These are phyloP conservation scores for Yamadazyma akitaensis DNA, from an alignment of 805 yeast genomes.

Conservation along the genomic window DNA sequence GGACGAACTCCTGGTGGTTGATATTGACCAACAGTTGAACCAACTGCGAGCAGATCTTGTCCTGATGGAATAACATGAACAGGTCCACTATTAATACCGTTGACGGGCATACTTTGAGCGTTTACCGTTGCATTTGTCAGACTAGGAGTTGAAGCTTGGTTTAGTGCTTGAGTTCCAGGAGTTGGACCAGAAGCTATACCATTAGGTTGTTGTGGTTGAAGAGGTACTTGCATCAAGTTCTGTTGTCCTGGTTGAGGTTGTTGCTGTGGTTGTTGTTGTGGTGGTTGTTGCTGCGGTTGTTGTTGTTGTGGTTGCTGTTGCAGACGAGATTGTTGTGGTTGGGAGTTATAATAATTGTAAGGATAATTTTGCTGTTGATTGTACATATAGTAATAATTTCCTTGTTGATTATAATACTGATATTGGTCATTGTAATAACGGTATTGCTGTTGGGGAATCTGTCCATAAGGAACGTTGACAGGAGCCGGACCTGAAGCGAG, in stretches of 20 bases:
- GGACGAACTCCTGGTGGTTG: constrained; percentile 52
- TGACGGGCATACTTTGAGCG: not conserved
- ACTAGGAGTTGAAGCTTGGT: not conserved
- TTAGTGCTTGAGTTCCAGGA: not conserved
- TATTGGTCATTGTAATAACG: constrained; percentile 18
- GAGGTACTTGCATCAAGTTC: constrained; percentile 1
- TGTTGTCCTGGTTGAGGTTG: constrained; percentile 2
- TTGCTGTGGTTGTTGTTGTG: not conserved
- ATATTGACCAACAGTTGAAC: constrained; percentile 36
- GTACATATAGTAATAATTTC: constrained; percentile 14
- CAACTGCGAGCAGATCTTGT: not conserved
- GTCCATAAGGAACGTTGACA: constrained; percentile 1
- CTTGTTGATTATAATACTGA: constrained; percentile 14
- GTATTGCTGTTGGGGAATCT: constrained; percentile 10
- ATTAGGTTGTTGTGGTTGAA: not conserved
- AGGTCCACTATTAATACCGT: not conserved
- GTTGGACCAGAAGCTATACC: not conserved
- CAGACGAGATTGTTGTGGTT: constrained; percentile 1
- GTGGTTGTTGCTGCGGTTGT: constrained; percentile 15
- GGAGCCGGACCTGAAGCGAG: not conserved
- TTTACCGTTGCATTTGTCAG: not conserved
- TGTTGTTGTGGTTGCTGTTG: constrained; percentile 11
- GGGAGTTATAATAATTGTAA: constrained; percentile 10
- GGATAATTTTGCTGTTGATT: constrained; percentile 15
- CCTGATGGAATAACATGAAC: not conserved